phyloP scores from a whole-genome alignment of 768 basidiomycete species.

The Calocybe gangraenosa region DNA sequence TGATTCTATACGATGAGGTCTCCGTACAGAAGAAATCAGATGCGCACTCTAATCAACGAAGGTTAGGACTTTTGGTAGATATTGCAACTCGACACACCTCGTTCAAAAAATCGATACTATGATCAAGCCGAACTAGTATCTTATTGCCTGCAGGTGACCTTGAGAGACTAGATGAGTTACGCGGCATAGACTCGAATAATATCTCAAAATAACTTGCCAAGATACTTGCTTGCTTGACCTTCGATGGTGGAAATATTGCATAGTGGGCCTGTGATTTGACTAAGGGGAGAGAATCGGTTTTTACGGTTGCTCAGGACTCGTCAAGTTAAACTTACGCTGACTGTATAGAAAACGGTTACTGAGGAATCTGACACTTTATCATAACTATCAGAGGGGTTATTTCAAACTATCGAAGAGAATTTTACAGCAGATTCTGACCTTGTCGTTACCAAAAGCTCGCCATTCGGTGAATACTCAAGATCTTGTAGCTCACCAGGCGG shows the following conservation, averaged over 20 bases:
- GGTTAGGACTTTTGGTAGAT: background rate
- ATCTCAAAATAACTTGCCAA: constrained; percentile 4
- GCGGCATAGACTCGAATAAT: background rate
- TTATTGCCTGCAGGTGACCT: constrained; percentile 6
- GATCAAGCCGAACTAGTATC: constrained; percentile 11
- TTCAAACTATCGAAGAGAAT: background rate
- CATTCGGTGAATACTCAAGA: constrained; percentile 14
- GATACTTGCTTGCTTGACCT: constrained; percentile 10
- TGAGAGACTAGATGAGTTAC: background rate
- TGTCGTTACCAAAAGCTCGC: constrained; percentile 8
- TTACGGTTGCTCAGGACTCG: too few relatives aligned
- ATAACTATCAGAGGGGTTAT: constrained; percentile 1
- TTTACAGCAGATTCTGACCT: background rate
- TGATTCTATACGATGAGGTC: constrained; percentile 12
- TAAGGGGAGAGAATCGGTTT: background rate
- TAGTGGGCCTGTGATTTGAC: background rate
- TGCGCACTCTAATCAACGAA: constrained; percentile 2
- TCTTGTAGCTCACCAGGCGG: constrained; percentile 10
- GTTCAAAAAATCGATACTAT: constrained; percentile 11
- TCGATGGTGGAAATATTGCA: constrained; percentile 1
- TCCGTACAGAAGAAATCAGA: constrained; percentile 1
- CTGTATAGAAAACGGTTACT: constrained; percentile 6
- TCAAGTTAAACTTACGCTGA: background rate
- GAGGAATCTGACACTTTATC: constrained; percentile 1
- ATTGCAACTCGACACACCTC: background rate